phyloP scores from a whole-genome alignment of 352 stramenopile genomes.

The Thalassiosira mediterranea region DNA sequence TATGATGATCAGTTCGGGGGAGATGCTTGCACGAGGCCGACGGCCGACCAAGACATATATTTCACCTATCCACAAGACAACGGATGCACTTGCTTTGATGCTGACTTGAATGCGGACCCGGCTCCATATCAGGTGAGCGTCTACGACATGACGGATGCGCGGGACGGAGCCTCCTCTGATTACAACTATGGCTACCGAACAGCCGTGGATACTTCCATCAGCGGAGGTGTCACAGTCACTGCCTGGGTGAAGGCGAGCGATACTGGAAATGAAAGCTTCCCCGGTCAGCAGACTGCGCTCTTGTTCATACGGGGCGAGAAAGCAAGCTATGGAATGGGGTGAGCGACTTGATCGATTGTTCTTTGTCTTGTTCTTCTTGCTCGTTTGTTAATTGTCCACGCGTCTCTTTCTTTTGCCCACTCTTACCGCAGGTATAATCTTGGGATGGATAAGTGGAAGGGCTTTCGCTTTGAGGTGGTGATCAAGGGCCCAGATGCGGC shows the following conservation, averaged over 20 bases:
- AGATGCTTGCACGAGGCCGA: not conserved
- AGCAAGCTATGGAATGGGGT: constrained; percentile 3
- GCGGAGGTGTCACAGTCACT: not conserved
- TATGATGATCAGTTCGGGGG: too few relatives aligned
- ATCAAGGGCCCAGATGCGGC: not conserved
- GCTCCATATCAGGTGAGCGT: not conserved
- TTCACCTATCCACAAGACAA: not conserved
- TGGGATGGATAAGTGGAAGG: constrained; percentile 4
- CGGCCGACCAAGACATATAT: not conserved
- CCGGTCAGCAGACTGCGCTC: not conserved
- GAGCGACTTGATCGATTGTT: too few relatives aligned
- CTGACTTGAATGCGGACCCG: not conserved
- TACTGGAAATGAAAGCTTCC: not conserved
- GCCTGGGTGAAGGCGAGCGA: constrained; percentile 3
- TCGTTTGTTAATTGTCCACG: too few relatives aligned
- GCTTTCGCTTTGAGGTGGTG: not conserved
- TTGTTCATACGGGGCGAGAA: constrained; percentile 1
- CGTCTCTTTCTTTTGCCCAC: too few relatives aligned
- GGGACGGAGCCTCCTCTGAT: not conserved
- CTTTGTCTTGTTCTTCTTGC: too few relatives aligned
- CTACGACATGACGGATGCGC: not conserved
- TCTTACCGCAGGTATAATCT: not conserved
- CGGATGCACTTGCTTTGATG: constrained; percentile 5
- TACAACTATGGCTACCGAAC: not conserved
- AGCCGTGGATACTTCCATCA: not conserved